Conservation (phyloP, 2,329 filamentous ascomycete genomes). For the Polychaeton citri region DNA sequence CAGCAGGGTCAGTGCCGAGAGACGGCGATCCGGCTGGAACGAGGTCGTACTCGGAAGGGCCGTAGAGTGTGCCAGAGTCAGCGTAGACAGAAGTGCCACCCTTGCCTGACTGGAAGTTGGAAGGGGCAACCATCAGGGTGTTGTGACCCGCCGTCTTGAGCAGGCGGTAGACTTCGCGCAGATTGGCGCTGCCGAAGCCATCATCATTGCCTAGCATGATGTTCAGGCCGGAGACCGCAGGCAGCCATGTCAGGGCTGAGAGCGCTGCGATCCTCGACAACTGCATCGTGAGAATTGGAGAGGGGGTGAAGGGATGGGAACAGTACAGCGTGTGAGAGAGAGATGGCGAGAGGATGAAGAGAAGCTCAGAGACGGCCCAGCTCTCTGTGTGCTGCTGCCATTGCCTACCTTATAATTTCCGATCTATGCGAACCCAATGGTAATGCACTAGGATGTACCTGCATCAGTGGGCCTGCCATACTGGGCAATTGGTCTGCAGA, state of each 20-base stretch:
- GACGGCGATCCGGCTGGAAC: conserved; percentile 35
- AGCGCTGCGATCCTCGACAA: conserved; percentile 4
- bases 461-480: not conserved
- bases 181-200: conserved; percentile 24
- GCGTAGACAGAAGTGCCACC: conserved; percentile 34
- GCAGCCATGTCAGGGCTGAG: conserved; percentile 6
- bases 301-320: too few species aligned
- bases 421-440: not conserved
- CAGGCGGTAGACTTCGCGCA: conserved; percentile 26
- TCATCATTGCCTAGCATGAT: conserved; percentile 27
- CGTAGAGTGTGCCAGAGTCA: conserved; percentile 27
- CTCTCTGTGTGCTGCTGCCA: too few species aligned
- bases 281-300: too few species aligned
- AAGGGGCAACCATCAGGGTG: conserved; percentile 30
- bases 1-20: conserved; percentile 37
- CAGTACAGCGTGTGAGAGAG: too few species aligned
- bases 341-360: not conserved
- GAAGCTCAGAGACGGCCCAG: too few species aligned
- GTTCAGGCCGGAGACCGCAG: conserved; percentile 12
- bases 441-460: not conserved
- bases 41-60: conserved; percentile 31
- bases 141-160: conserved; percentile 25
- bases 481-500: not conserved
- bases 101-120: conserved; percentile 32
- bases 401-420: too few species aligned